Percentiles rank a stretch among this genome's conserved stretches.
phyloP scores from a whole-genome alignment of 345 rosid species.

The Hibiscus tridactylites region DNA sequence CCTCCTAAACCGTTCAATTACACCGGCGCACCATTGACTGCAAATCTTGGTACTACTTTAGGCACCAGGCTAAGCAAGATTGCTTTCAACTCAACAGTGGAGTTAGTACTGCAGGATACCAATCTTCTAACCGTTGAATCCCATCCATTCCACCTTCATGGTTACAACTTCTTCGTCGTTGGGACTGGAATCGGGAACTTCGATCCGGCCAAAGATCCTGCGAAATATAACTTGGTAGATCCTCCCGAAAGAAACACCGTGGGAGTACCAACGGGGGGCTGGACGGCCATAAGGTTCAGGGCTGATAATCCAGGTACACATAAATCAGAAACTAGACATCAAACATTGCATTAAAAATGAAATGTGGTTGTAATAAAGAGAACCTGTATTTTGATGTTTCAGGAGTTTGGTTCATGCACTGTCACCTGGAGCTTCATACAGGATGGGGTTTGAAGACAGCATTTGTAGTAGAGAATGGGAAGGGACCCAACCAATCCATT shows the following conservation, averaged over 20 bases:
- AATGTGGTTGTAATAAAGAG: neutral
- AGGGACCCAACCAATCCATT: conserved; percentile 22
- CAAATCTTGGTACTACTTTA: conserved; percentile 33
- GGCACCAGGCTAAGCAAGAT: conserved; percentile 50
- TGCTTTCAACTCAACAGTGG: conserved; percentile 43
- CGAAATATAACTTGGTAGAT: conserved; percentile 52
- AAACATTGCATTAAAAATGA: neutral
- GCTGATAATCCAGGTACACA: conserved; percentile 71
- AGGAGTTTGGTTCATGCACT: conserved; percentile 68
- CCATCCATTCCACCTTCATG: conserved; percentile 68
- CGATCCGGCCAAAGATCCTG: conserved; percentile 31
- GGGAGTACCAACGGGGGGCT: conserved; percentile 74
- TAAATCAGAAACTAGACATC: neutral
- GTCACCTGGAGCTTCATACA: conserved; percentile 55
- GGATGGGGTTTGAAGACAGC: conserved; percentile 65
- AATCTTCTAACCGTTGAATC: conserved; percentile 51
- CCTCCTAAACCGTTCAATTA: conserved; percentile 43
- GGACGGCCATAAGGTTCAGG: conserved; percentile 62
- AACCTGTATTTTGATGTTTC: neutral
- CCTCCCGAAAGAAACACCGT: conserved; percentile 73
- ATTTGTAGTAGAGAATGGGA: conserved; percentile 41
- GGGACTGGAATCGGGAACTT: conserved; percentile 58
- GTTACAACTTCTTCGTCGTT: conserved; percentile 55
- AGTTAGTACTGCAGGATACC: conserved; percentile 51
- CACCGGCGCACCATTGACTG: conserved; percentile 47